A percentile compares a stretch with the other conserved stretches of the same genome.
phyloP scores from a whole-genome alignment of 306 rosid genomes.

The Astragalus membranaceus region DNA sequence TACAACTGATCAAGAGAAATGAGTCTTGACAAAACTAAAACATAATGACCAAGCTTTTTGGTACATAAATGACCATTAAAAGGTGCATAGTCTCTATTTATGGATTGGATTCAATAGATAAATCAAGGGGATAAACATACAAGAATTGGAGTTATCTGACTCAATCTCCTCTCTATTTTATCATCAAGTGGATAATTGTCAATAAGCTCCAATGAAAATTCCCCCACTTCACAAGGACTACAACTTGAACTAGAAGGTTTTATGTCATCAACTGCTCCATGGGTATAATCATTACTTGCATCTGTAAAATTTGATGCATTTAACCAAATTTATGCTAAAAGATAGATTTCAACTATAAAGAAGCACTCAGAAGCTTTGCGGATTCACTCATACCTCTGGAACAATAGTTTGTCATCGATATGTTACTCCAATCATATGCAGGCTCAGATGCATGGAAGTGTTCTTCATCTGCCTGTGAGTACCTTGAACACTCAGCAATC shows the following conservation, averaged over 20 bases:
- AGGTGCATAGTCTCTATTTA: neutral
- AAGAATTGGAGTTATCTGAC: conserved; percentile 61
- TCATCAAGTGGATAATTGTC: conserved; percentile 47
- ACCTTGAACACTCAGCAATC: conserved; percentile 39
- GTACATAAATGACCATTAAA: conserved; percentile 19
- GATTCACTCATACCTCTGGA: conserved; percentile 36
- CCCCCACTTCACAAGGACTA: conserved; percentile 45
- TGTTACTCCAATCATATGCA: conserved; percentile 47
- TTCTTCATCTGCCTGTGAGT: no score
- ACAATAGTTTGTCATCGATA: conserved; percentile 41
- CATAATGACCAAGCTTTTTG: neutral
- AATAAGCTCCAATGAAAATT: conserved; percentile 28
- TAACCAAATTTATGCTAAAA: conserved; percentile 5
- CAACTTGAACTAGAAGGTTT: conserved; percentile 55
- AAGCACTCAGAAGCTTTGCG: neutral
- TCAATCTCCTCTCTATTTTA: conserved; percentile 51
- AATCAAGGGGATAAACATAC: conserved; percentile 42
- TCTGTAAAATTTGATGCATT: conserved; percentile 4
- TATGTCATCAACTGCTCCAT: conserved; percentile 26
- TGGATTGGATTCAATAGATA: neutral
- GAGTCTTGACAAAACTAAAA: conserved; percentile 8
- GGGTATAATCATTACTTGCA: conserved; percentile 37
- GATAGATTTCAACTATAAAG: neutral
- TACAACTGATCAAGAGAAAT: neutral
- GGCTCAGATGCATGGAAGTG: conserved; percentile 37